phyloP scores from a whole-genome alignment of 208 protist species.

The Crithidia bombi region DNA sequence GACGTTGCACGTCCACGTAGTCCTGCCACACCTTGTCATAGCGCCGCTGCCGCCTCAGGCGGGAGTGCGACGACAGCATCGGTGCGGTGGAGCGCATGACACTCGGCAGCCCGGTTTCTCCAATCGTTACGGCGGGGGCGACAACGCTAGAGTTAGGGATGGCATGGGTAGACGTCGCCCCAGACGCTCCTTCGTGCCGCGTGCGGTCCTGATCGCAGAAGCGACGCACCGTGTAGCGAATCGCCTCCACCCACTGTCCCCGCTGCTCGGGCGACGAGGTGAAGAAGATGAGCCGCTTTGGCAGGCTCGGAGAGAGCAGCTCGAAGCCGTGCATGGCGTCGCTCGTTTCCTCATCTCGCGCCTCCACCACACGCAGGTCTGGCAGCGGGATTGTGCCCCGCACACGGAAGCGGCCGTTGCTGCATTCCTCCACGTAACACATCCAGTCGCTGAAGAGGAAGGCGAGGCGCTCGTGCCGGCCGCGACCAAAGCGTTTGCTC shows the following conservation, averaged over 20 bases:
- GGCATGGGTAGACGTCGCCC: not conserved
- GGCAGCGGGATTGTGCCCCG: slow-evolving; percentile 69
- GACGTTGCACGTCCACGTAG: slow-evolving; percentile 40
- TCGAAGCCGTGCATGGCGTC: slow-evolving; percentile 60
- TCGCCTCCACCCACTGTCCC: slow-evolving; percentile 74
- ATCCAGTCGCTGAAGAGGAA: slow-evolving; percentile 87
- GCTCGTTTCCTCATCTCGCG: slow-evolving; percentile 32
- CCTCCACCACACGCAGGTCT: slow-evolving; percentile 50
- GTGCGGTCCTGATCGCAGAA: slow-evolving; percentile 20
- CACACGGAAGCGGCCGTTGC: slow-evolving; percentile 62
- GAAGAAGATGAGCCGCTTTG: slow-evolving; percentile 70
- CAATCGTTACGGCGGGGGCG: not conserved
- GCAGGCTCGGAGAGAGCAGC: slow-evolving; percentile 34
- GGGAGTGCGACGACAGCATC: slow-evolving; percentile 45
- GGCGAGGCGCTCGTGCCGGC: slow-evolving; percentile 72
- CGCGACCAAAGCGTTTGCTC: slow-evolving; percentile 62
- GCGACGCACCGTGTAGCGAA: slow-evolving; percentile 56
- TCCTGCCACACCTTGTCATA: slow-evolving; percentile 44
- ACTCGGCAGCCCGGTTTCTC: slow-evolving; percentile 19
- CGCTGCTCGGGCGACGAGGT: slow-evolving; percentile 69
- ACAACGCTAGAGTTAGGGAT: not conserved
- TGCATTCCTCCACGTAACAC: slow-evolving; percentile 84
- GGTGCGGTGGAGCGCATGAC: slow-evolving; percentile 32
- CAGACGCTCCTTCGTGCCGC: not conserved
- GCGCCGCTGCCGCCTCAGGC: slow-evolving; percentile 59